These are phyloP conservation scores for Helenozyma baotianmanensis DNA, from an alignment of 805 yeast genomes.

Conservation along the genomic window DNA sequence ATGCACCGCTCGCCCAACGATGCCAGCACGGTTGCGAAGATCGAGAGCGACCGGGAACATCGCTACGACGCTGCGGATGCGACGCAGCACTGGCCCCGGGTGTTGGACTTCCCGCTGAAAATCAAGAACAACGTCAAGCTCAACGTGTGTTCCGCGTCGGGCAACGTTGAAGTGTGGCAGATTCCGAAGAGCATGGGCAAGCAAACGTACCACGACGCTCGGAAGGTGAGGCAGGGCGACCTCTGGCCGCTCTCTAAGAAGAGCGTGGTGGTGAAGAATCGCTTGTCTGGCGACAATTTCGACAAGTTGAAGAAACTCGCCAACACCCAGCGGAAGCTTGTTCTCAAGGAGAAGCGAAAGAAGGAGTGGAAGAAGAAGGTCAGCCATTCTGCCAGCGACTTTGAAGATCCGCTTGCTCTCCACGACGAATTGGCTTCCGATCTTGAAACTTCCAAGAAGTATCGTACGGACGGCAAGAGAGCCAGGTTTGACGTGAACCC, in stretches of 20 bases:
- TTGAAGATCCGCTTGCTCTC: slow-evolving; percentile 15
- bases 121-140: slow-evolving; percentile 78
- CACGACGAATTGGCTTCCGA: slow-evolving; percentile 18
- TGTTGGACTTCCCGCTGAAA: slow-evolving; percentile 66
- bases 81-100: slow-evolving; percentile 59
- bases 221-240: slow-evolving; percentile 83
- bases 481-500: slow-evolving; percentile 22
- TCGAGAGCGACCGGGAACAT: slow-evolving; percentile 33
- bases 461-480: slow-evolving; percentile 27
- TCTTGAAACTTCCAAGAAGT: slow-evolving; percentile 30
- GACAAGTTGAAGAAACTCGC: slow-evolving; percentile 33
- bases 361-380: slow-evolving; percentile 14
- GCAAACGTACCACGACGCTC: slow-evolving; percentile 81
- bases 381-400: slow-evolving; percentile 10
- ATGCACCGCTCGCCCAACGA: slow-evolving; percentile 55
- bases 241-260: slow-evolving; percentile 62
- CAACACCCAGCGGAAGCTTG: slow-evolving; percentile 36
- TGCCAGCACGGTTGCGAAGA: slow-evolving; percentile 31
- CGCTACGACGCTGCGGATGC: slow-evolving; percentile 19
- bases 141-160: slow-evolving; percentile 75
- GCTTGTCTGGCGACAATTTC: slow-evolving; percentile 24
- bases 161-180: slow-evolving; percentile 81
- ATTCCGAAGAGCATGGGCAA: slow-evolving; percentile 74
- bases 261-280: slow-evolving; percentile 27
- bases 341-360: slow-evolving; percentile 15